A percentile compares a stretch with the other conserved stretches of the same genome.
Conservation (phyloP, 192 early-diverging fungal species). For the Lunasporangiospora selenospora region DNA sequence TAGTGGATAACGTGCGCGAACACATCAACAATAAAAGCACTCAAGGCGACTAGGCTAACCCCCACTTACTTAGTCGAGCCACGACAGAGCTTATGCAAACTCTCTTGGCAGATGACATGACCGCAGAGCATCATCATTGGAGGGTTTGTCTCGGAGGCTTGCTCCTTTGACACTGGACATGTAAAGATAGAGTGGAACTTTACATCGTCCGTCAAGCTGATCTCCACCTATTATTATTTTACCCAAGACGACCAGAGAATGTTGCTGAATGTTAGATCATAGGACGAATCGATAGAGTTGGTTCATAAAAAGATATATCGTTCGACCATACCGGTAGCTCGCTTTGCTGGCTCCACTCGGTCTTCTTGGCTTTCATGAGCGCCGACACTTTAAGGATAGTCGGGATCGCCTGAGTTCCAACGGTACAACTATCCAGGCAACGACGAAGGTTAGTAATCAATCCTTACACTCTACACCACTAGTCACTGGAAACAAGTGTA, state of each 20-base stretch:
- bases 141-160: slow-evolving; percentile 90
- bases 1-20: not conserved
- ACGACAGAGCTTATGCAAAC: slow-evolving; percentile 81
- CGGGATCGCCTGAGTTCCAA: slow-evolving; percentile 90
- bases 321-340: slow-evolving; percentile 78
- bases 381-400: slow-evolving; percentile 90
- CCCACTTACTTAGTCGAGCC: slow-evolving; percentile 58
- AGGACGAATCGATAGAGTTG: not conserved
- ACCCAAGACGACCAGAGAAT: not conserved
- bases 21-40: not conserved
- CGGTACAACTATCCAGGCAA: slow-evolving; percentile 53
- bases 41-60: not conserved
- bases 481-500: too few relatives aligned
- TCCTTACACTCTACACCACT: too few relatives aligned
- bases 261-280: not conserved
- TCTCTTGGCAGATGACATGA: slow-evolving; percentile 95
- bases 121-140: slow-evolving; percentile 99
- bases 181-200: slow-evolving; percentile 96
- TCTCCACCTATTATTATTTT: slow-evolving; percentile 68
- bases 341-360: slow-evolving; percentile 91
- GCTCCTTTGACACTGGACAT: slow-evolving; percentile 97
- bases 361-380: slow-evolving; percentile 85
- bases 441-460: too few relatives aligned
- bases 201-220: slow-evolving; percentile 85
- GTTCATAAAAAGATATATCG: not conserved